phyloP scores from a whole-genome alignment of 2,329 filamentous ascomycete species.

The Beauveria bassiana region DNA sequence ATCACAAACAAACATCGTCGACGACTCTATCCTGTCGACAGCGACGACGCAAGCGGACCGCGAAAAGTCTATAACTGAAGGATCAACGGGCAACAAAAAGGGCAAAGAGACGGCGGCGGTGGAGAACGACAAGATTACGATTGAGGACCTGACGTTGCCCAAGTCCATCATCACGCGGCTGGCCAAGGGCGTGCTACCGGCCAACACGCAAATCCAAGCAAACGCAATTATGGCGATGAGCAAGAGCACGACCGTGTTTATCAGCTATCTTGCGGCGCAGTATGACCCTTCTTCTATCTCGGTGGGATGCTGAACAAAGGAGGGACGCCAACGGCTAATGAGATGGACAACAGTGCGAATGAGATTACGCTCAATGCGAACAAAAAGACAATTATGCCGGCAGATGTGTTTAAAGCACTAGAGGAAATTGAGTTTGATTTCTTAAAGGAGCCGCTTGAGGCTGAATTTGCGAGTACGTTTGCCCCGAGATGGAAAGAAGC shows the following conservation, averaged over 20 bases:
- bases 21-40: not conserved
- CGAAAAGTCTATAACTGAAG: constrained; percentile 27
- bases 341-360: constrained; percentile 50
- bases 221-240: constrained; percentile 73
- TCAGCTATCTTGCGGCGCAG: constrained; percentile 71
- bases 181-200: constrained; percentile 70
- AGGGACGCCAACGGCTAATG: not conserved
- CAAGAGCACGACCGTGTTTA: constrained; percentile 77
- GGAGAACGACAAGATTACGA: not conserved
- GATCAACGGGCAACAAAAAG: constrained; percentile 20
- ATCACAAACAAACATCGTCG: not conserved
- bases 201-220: constrained; percentile 76
- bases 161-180: constrained; percentile 75
- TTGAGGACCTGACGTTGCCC: constrained; percentile 65
- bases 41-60: constrained; percentile 31
- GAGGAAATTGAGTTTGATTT: constrained; percentile 74
- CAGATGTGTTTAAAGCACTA: constrained; percentile 69
- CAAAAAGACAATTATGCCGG: constrained; percentile 71
- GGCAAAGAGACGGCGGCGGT: constrained; percentile 22
- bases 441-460: constrained; percentile 58
- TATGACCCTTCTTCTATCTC: constrained; percentile 36
- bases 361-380: constrained; percentile 57
- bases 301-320: no score
- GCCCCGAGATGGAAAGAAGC: not conserved
- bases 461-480: constrained; percentile 64